Percentiles rank a stretch among this genome's conserved stretches.
These are phyloP conservation scores for Globisporangium takayamanum DNA, from an alignment of 352 stramenopile genomes.

Conservation along the genomic window DNA sequence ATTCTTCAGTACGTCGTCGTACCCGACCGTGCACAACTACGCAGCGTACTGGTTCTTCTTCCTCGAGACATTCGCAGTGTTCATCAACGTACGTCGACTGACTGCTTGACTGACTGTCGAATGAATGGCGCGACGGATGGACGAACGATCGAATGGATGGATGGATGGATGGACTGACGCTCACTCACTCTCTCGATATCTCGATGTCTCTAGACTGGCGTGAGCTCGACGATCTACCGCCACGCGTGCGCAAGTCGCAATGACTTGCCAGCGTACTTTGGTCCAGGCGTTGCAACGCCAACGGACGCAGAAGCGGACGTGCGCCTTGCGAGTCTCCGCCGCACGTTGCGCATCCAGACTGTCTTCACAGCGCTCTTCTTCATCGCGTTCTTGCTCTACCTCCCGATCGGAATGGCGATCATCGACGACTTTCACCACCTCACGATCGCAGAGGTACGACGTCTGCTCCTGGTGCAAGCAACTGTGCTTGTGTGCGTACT, in stretches of 20 bases:
- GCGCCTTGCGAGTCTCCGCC: slow-evolving; percentile 20
- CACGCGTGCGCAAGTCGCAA: slow-evolving; percentile 10
- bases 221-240: slow-evolving; percentile 23
- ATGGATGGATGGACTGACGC: background rate
- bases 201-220: slow-evolving; percentile 18
- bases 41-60: slow-evolving; percentile 66
- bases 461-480: background rate
- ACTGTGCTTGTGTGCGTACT: background rate
- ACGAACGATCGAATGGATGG: background rate
- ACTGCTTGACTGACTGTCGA: background rate
- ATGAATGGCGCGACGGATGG: background rate
- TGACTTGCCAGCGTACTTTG: slow-evolving; percentile 2
- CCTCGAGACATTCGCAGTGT: slow-evolving; percentile 48
- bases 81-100: slow-evolving; percentile 41
- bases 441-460: slow-evolving; percentile 30
- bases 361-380: slow-evolving; percentile 42
- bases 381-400: slow-evolving; percentile 60
- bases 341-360: slow-evolving; percentile 33
- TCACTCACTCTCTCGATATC: background rate
- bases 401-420: slow-evolving; percentile 53
- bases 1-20: slow-evolving; percentile 57
- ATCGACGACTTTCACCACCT: slow-evolving; percentile 34
- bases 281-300: slow-evolving; percentile 7
- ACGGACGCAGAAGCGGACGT: slow-evolving; percentile 13
- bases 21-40: slow-evolving; percentile 48